Evolutionary conservation across 805 yeast genomes (phyloP), one percentile per base, ranked within the genome.

Genomic region (Debaryomyces prosopidis): DNA sequence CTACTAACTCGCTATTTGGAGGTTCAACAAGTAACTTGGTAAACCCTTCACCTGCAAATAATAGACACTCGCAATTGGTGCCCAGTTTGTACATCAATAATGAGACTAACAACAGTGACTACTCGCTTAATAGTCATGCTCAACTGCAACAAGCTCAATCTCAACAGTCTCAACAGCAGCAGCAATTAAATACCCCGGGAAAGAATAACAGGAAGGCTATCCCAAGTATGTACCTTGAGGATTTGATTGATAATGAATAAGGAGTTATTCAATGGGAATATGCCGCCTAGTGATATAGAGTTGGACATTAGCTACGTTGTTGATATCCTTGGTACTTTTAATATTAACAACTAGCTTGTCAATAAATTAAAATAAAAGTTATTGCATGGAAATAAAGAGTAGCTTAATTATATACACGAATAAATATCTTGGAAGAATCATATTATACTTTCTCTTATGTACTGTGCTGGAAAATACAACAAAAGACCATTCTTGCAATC

Each of bases 211-310:
- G 73, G 46, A 69, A 61, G 52, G 60, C 74, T 2, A 66, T 74
- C 36, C 82, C 82, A 18, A 69, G 77, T 45, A 71, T 72, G 67
- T 76, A 75, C 51, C 66, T 77, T 53, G 81, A 77, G 40, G 73
- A 73, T 46, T 71, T 77, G 66, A 73, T 77, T 46, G 81, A 75
- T 45, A 62, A 63, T 40, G 52, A 52, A 15, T 42, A 47, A 36
- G 32, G 17, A 34, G 26, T 23, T 23, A 23, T 4, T 23, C n/a
- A n/a, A n/a, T n/a, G n/a, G n/a, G n/a, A n/a, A n/a, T n/a, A n/a
- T n/a, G 26, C 9, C 26, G 26, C 26, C 26, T 23, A 23, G 26
- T n/a, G n/a, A n/a, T n/a, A n/a, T n/a, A n/a, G n/a, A n/a, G n/a
- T n/a, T n/a, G n/a, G 26, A 23, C 26, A 3, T 10, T 23, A 10